Percentiles rank a stretch among this genome's conserved stretches.
These are phyloP conservation scores for Arctostaphylos glauca DNA, from an alignment of 148 eudicot genomes.

Conservation along the genomic window DNA sequence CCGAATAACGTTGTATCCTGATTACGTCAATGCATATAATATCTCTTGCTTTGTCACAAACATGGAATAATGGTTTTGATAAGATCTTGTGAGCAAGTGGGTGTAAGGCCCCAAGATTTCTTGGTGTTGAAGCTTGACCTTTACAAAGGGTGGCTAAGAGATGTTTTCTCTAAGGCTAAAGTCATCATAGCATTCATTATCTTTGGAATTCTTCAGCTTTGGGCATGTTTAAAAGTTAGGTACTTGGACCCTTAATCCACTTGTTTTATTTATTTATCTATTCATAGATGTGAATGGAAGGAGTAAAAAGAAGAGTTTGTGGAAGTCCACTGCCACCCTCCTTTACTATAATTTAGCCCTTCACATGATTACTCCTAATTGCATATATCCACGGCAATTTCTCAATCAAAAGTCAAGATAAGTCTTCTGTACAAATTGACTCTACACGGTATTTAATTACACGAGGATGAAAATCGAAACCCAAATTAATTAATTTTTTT, in stretches of 20 bases:
- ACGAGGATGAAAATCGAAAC: no score
- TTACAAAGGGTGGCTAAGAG: not conserved
- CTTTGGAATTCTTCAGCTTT: constrained; percentile 8
- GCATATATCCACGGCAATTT: not conserved
- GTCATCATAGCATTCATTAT: constrained; percentile 14
- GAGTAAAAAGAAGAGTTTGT: constrained; percentile 1
- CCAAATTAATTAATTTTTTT: not conserved
- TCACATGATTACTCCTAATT: constrained; percentile 15
- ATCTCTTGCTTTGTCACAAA: not conserved
- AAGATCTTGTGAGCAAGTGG: constrained; percentile 10
- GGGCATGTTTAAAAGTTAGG: not conserved
- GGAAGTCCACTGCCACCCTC: not conserved
- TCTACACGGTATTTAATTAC: not conserved
- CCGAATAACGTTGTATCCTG: no score
- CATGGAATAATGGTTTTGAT: constrained; percentile 11
- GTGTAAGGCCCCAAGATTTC: not conserved
- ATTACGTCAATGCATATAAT: not conserved
- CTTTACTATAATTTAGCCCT: not conserved
- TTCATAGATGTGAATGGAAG: no score
- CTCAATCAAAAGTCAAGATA: not conserved
- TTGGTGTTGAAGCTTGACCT: not conserved
- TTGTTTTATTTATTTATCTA: not conserved
- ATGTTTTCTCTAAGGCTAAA: not conserved
- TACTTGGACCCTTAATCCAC: not conserved
- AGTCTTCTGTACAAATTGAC: no score